Percentiles rank a stretch among this genome's conserved stretches.
phyloP scores from a whole-genome alignment of 345 rosid species.

The Reutealis trisperma region DNA sequence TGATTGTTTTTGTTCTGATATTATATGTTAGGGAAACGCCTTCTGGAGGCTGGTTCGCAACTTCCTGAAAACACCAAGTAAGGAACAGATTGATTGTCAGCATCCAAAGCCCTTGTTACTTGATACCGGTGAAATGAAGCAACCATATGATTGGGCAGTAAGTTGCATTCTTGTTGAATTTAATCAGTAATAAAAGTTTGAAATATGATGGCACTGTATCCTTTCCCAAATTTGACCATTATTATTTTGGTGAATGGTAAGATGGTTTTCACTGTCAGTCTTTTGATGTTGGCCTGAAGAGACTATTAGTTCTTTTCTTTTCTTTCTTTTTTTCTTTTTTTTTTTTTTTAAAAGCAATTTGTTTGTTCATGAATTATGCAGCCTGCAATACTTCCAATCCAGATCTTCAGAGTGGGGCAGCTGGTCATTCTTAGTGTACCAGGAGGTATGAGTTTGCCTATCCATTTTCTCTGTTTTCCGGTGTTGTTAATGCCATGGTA shows the following conservation, averaged over 20 bases:
- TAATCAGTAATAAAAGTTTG: not conserved
- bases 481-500: not conserved
- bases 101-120: constrained; percentile 95
- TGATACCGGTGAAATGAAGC: constrained; percentile 95
- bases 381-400: constrained; percentile 96
- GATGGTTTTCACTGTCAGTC: constrained; percentile 12
- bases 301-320: too few relatives aligned
- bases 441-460: constrained; percentile 57
- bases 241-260: not conserved
- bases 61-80: constrained; percentile 66
- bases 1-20: not conserved
- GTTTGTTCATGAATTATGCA: constrained; percentile 43
- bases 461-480: not conserved
- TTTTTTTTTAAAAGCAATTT: constrained; percentile 1
- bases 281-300: constrained; percentile 1
- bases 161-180: constrained; percentile 33
- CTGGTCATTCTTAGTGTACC: constrained; percentile 92
- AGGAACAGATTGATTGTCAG: constrained; percentile 79
- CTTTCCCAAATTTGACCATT: not conserved
- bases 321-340: too few relatives aligned
- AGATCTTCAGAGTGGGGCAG: constrained; percentile 85
- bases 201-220: not conserved
- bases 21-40: constrained; percentile 70
- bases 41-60: constrained; percentile 87
- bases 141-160: constrained; percentile 96